Evolutionary conservation across 805 yeast genomes (phyloP).

Genomic region (Wickerhamiella australiensis): DNA sequence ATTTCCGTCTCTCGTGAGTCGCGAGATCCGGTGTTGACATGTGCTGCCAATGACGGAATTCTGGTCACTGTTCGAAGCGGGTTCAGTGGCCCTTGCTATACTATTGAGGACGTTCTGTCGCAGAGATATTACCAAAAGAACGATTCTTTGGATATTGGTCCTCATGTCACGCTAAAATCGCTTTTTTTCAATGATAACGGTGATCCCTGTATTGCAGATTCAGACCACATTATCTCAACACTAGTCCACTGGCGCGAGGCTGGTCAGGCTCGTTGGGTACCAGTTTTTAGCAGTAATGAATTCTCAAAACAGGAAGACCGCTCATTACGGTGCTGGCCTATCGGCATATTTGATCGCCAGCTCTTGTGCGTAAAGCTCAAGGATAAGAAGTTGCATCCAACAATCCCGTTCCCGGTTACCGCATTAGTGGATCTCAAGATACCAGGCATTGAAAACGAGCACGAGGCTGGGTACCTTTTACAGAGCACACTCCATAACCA

Average conservation of each 20-base stretch:
- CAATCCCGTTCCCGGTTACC: conserved; percentile 75
- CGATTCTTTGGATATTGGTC: conserved; percentile 30
- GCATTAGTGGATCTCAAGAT: conserved; percentile 59
- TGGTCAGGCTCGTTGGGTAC: conserved; percentile 75
- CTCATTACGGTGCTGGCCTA: conserved; percentile 72
- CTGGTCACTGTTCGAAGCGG: conserved; percentile 41
- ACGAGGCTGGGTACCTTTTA: conserved; percentile 23
- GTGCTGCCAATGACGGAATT: conserved; percentile 49
- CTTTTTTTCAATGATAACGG: conserved; percentile 79
- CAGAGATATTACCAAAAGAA: conserved; percentile 30
- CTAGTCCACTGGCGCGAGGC: conserved; percentile 69
- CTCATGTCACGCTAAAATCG: conserved; percentile 36
- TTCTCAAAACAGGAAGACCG: conserved; percentile 36
- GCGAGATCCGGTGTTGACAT: conserved; percentile 57
- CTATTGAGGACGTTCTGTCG: conserved; percentile 36
- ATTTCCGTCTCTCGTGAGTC: conserved; percentile 46
- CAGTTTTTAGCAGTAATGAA: conserved; percentile 51
- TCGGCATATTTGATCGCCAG: conserved; percentile 55
- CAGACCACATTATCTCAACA: conserved; percentile 57
- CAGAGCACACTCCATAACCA: conserved; percentile 21
- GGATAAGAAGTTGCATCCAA: conserved; percentile 53
- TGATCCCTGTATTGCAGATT: conserved; percentile 83
- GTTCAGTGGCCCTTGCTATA: conserved; percentile 31
- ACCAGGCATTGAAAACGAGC: conserved; percentile 37
- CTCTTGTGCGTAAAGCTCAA: conserved; percentile 65